Percentiles rank a stretch among this genome's conserved stretches.
Evolutionary conservation across 164 flowering plant species (phyloP).

Genomic region (Umbellularia californica): DNA sequence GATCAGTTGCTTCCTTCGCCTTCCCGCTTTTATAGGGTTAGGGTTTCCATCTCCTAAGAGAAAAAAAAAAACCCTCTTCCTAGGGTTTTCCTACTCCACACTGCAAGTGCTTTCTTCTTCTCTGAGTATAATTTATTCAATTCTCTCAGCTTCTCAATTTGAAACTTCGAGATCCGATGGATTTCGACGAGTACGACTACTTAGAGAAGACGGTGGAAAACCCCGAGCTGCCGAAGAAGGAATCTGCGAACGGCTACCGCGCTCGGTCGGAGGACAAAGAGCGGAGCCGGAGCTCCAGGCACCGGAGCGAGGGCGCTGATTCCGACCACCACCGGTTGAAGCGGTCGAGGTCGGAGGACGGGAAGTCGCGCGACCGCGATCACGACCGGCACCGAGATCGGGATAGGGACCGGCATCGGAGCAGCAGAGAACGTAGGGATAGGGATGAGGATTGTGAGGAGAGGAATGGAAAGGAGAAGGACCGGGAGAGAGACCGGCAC

Average conservation of each 20-base stretch:
- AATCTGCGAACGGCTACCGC: slow-evolving; percentile 17
- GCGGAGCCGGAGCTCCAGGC: slow-evolving; percentile 40
- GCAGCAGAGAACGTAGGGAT: slow-evolving; percentile 44
- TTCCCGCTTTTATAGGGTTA: neutral
- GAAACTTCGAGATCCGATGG: slow-evolving; percentile 52
- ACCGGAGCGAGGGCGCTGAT: slow-evolving; percentile 31
- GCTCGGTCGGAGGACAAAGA: slow-evolving; percentile 26
- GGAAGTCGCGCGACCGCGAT: slow-evolving; percentile 11
- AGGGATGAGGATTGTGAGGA: slow-evolving; percentile 26
- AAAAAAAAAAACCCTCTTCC: too few relatives aligned
- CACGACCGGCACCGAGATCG: slow-evolving; percentile 21
- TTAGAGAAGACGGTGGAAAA: slow-evolving; percentile 85
- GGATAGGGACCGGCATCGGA: slow-evolving; percentile 43
- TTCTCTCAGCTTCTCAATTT: neutral
- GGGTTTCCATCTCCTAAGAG: neutral
- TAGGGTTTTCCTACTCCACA: neutral
- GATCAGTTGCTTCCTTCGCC: too few relatives aligned
- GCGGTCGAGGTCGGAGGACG: slow-evolving; percentile 43
- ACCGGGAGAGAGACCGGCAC: slow-evolving; percentile 26
- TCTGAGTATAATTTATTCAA: too few relatives aligned
- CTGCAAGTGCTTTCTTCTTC: neutral
- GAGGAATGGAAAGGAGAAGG: slow-evolving; percentile 39
- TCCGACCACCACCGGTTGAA: slow-evolving; percentile 30
- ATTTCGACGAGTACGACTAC: slow-evolving; percentile 97
- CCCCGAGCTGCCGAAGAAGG: slow-evolving; percentile 33